phyloP scores from a whole-genome alignment of 73 alveolate genomes.

The Effrenium voratum region DNA sequence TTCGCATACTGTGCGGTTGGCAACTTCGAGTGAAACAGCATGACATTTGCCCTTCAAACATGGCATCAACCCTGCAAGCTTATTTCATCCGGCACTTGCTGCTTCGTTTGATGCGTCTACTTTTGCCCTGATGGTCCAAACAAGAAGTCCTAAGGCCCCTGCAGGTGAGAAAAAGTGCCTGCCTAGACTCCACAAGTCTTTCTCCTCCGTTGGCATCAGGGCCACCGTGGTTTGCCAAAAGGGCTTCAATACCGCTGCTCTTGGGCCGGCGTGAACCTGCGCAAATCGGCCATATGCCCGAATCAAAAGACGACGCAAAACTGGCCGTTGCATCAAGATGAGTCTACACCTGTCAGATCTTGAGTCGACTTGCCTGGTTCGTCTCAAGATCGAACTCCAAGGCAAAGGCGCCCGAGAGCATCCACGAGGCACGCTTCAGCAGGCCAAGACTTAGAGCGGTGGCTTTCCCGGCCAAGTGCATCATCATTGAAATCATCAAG shows the following conservation, averaged over 20 bases:
- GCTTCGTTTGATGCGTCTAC: too few relatives aligned
- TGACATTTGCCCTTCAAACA: too few relatives aligned
- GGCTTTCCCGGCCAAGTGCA: background rate
- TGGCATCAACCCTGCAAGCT: too few relatives aligned
- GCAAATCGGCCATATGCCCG: background rate
- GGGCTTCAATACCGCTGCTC: constrained; percentile 65
- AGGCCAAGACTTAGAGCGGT: constrained; percentile 12
- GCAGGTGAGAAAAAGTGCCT: too few relatives aligned
- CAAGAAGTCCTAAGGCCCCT: too few relatives aligned
- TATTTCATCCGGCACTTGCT: too few relatives aligned
- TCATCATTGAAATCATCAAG: background rate
- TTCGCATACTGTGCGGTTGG: too few relatives aligned
- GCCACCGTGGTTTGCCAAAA: constrained; percentile 64
- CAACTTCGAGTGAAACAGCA: too few relatives aligned
- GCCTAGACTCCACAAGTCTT: background rate
- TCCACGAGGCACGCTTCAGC: constrained; percentile 50
- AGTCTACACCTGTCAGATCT: background rate
- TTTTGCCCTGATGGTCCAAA: too few relatives aligned
- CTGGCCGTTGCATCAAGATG: background rate
- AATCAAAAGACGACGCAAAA: too few relatives aligned
- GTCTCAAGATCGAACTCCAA: constrained; percentile 39
- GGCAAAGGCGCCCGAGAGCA: constrained; percentile 69
- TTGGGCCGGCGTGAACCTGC: constrained; percentile 63
- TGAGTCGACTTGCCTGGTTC: background rate
- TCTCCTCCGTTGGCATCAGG: background rate